These are phyloP conservation scores for Plasmodium vivax DNA, from an alignment of 169 alveolate genomes.

Conservation along the genomic window DNA sequence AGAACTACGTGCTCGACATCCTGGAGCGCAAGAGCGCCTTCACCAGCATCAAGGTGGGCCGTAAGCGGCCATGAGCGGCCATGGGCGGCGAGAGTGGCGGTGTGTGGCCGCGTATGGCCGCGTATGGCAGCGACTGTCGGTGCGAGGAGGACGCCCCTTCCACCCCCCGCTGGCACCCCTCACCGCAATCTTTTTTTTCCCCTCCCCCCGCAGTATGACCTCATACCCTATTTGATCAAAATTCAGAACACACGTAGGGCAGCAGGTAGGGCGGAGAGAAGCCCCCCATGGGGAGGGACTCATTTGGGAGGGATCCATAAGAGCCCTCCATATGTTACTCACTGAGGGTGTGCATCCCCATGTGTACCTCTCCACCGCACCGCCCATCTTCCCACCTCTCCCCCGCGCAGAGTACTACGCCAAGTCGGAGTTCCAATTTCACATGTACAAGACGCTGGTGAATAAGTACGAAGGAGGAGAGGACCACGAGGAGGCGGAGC, in stretches of 20 bases:
- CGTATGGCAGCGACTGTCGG: background rate
- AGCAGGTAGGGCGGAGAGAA: constrained; percentile 11
- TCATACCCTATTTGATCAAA: constrained; percentile 56
- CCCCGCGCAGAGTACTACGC: constrained; percentile 5
- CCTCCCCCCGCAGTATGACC: constrained; percentile 11
- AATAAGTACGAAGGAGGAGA: constrained; percentile 28
- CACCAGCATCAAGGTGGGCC: constrained; percentile 41
- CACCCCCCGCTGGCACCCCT: background rate
- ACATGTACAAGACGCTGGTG: constrained; percentile 49
- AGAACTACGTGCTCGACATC: constrained; percentile 44
- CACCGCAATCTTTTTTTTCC: background rate
- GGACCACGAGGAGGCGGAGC: background rate
- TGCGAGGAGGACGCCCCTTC: background rate
- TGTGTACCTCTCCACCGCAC: background rate
- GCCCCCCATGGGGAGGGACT: too few species aligned
- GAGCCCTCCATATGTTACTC: background rate
- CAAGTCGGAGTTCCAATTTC: constrained; percentile 28
- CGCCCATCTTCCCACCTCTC: background rate
- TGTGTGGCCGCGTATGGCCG: too few species aligned
- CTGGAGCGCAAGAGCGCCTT: constrained; percentile 32
- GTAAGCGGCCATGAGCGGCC: too few species aligned
- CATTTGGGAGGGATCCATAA: background rate
- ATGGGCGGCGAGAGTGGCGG: background rate
- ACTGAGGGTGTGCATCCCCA: background rate
- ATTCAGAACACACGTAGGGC: constrained; percentile 44